Conservation (phyloP, 805 yeast genomes). For the Schwanniomyces yamadae region DNA sequence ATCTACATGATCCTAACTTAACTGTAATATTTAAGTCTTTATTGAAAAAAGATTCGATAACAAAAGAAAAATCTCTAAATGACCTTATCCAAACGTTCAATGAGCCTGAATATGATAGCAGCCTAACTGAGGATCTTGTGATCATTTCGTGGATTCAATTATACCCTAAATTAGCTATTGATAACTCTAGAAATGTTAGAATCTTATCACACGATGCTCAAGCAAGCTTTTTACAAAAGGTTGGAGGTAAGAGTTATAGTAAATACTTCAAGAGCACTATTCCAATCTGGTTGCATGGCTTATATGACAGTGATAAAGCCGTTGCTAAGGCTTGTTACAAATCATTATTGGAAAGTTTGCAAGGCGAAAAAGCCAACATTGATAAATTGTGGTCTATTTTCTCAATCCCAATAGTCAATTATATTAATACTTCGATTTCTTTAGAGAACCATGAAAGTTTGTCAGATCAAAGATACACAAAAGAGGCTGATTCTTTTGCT, state of each 20-base stretch:
- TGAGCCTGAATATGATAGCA: slow-evolving; percentile 14
- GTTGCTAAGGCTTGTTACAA: slow-evolving; percentile 53
- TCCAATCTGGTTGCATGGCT: slow-evolving; percentile 72
- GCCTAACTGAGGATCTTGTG: slow-evolving; percentile 47
- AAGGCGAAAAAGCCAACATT: slow-evolving; percentile 49
- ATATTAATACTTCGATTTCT: slow-evolving; percentile 49
- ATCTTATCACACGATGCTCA: slow-evolving; percentile 63
- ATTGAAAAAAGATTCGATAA: slow-evolving; percentile 76
- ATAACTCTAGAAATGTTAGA: slow-evolving; percentile 66
- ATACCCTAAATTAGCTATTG: slow-evolving; percentile 76
- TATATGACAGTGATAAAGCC: slow-evolving; percentile 64
- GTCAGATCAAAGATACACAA: slow-evolving; percentile 71
- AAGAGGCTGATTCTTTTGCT: slow-evolving; percentile 61
- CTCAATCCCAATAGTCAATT: slow-evolving; percentile 53
- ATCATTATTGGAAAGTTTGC: slow-evolving; percentile 55
- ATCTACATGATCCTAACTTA: slow-evolving; percentile 43
- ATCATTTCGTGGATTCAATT: slow-evolving; percentile 73
- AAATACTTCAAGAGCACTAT: slow-evolving; percentile 69
- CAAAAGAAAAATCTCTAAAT: slow-evolving; percentile 74
- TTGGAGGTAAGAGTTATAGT: slow-evolving; percentile 55
- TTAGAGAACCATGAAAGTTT: slow-evolving; percentile 61
- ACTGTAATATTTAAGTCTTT: slow-evolving; percentile 72
- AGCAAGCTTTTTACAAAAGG: slow-evolving; percentile 42
- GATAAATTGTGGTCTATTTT: slow-evolving; percentile 62
- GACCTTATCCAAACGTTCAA: slow-evolving; percentile 46